Conservation (phyloP, 1,139 yeast species). For the Saccharomyces hybrid region DNA sequence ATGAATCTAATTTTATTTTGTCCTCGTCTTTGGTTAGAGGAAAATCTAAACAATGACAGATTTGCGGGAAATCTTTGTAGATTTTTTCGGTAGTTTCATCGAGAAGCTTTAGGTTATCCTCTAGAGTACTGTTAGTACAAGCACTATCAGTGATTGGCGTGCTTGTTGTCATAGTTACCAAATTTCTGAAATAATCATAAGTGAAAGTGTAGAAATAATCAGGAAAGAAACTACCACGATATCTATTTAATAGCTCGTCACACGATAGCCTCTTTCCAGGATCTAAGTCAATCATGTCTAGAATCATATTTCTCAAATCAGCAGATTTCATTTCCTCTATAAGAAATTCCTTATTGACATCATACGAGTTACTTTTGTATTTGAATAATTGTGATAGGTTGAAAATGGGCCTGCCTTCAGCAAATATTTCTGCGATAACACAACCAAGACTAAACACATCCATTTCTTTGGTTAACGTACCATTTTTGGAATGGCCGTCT, state of each 20-base stretch:
- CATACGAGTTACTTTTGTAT: constrained; percentile 61
- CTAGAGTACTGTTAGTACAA: constrained; percentile 18
- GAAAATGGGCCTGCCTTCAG: constrained; percentile 82
- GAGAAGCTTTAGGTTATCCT: constrained; percentile 37
- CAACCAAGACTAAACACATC: constrained; percentile 91
- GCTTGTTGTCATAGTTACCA: constrained; percentile 30
- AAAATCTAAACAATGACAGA: constrained; percentile 42
- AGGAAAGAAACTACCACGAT: constrained; percentile 54
- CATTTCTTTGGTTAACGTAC: constrained; percentile 55
- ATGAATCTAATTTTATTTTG: neutral
- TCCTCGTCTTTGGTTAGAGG: constrained; percentile 24
- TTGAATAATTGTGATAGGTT: constrained; percentile 81
- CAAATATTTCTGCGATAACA: constrained; percentile 79
- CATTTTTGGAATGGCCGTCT: constrained; percentile 28
- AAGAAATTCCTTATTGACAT: constrained; percentile 40
- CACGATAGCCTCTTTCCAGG: constrained; percentile 58
- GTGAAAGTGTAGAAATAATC: constrained; percentile 61
- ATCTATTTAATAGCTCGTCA: constrained; percentile 45
- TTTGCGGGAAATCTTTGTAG: constrained; percentile 47
- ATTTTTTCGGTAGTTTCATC: constrained; percentile 56
- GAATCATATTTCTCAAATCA: constrained; percentile 46
- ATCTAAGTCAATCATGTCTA: constrained; percentile 54
- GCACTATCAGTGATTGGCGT: constrained; percentile 21
- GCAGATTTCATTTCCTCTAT: constrained; percentile 46
- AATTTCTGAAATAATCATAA: constrained; percentile 53